phyloP scores from a whole-genome alignment of 1,284 basidiomycete genomes.

The Cutaneotrichosporon dermatis region DNA sequence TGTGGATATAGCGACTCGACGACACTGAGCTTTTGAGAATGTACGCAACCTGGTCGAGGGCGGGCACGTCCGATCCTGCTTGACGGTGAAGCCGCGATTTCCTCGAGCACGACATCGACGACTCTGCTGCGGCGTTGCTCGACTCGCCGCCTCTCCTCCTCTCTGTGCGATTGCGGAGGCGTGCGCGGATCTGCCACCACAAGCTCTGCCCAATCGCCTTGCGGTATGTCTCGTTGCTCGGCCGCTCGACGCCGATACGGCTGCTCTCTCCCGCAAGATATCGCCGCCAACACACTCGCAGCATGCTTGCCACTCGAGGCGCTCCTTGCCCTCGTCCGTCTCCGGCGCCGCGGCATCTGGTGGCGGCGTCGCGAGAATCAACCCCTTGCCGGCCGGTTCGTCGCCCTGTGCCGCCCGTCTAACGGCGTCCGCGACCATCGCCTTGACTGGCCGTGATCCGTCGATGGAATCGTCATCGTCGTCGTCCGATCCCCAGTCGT shows the following conservation, averaged over 20 bases:
- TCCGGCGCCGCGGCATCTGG: conserved; percentile 19
- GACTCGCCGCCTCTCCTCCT: conserved; percentile 74
- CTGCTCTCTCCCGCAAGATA: conserved; percentile 87
- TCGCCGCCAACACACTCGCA: conserved; percentile 88
- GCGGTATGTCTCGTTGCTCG: conserved; percentile 59
- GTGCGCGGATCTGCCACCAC: conserved; percentile 89
- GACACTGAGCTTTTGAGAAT: conserved; percentile 69
- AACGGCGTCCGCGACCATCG: conserved; percentile 15
- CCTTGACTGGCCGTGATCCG: conserved; percentile 11
- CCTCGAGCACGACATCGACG: conserved; percentile 77
- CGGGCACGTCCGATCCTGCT: conserved; percentile 46
- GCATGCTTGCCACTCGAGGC: conserved; percentile 93
- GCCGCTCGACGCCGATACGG: conserved; percentile 68
- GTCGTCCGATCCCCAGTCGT: conserved; percentile 23
- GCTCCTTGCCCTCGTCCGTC: conserved; percentile 64
- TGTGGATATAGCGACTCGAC: conserved; percentile 84
- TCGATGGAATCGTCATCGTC: conserved; percentile 19
- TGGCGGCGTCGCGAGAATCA: conserved; percentile 18
- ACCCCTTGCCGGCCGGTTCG: neutral
- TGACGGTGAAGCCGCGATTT: conserved; percentile 65
- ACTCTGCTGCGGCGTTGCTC: conserved; percentile 75
- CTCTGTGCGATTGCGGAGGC: conserved; percentile 69
- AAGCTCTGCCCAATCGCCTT: conserved; percentile 65
- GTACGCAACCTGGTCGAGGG: conserved; percentile 66
- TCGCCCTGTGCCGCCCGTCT: conserved; percentile 15